These are phyloP conservation scores for Phytophthora cajani DNA, from an alignment of 352 stramenopile species.

Conservation along the genomic window DNA sequence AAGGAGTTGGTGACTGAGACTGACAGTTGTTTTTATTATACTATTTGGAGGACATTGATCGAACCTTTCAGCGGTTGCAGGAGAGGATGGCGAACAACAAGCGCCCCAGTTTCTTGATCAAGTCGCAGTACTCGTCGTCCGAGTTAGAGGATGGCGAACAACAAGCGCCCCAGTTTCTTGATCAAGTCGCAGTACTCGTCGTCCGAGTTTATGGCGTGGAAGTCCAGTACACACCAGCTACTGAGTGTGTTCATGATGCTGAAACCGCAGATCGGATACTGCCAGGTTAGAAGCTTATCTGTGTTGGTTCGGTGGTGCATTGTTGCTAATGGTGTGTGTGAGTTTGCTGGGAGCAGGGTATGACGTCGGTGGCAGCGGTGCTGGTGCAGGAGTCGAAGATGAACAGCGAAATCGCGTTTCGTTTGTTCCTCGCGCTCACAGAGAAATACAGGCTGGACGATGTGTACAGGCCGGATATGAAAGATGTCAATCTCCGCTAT, in stretches of 20 bases:
- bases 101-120: constrained; percentile 23
- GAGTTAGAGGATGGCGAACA: constrained; percentile 35
- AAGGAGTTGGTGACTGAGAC: constrained; percentile 5
- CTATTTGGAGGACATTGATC: constrained; percentile 47
- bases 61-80: constrained; percentile 55
- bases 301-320: neutral
- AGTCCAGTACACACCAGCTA: constrained; percentile 45
- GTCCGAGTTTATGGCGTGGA: constrained; percentile 46
- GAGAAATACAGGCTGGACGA: constrained; percentile 60
- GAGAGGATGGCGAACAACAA: constrained; percentile 29
- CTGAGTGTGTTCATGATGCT: constrained; percentile 53
- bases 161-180: constrained; percentile 27
- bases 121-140: constrained; percentile 36
- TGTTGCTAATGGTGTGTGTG: neutral
- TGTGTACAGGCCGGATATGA: constrained; percentile 57
- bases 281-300: constrained; percentile 35
- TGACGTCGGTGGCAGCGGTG: constrained; percentile 52
- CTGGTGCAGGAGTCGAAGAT: constrained; percentile 56
- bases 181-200: constrained; percentile 38
- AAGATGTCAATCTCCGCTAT: constrained; percentile 59
- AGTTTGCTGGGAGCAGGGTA: constrained; percentile 33
- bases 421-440: constrained; percentile 54
- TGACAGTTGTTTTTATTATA: neutral
- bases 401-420: constrained; percentile 55
- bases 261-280: constrained; percentile 63